These are phyloP conservation scores for Haberlea rhodopensis DNA, from an alignment of 257 asterid species.

Conservation along the genomic window DNA sequence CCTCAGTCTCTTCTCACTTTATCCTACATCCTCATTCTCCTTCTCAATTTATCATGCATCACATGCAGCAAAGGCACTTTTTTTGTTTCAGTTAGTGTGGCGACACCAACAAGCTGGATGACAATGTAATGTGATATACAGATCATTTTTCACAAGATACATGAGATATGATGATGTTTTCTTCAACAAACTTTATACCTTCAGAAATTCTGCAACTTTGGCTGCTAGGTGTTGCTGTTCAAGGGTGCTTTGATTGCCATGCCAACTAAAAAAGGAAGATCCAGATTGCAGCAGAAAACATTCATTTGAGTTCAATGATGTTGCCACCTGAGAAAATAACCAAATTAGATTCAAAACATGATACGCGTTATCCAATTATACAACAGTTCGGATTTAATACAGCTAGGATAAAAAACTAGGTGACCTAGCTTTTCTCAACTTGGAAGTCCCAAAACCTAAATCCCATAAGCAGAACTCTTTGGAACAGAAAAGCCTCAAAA, in stretches of 20 bases:
- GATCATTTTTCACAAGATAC: conserved; percentile 15
- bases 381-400: not conserved
- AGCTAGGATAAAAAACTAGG: not conserved
- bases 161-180: not conserved
- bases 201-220: conserved; percentile 86
- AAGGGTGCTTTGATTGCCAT: conserved; percentile 71
- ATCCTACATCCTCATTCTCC: not conserved
- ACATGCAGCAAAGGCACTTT: not conserved
- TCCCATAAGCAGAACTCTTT: not conserved
- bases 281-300: conserved; percentile 95
- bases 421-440: not conserved
- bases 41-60: not conserved
- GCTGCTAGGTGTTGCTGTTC: conserved; percentile 94
- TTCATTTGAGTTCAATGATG: conserved; percentile 75
- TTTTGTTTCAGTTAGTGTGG: conserved; percentile 1
- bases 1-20: not conserved
- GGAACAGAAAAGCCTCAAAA: not conserved
- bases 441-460: no score
- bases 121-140: not conserved
- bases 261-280: conserved; percentile 78
- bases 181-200: conserved; percentile 46
- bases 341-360: conserved; percentile 17
- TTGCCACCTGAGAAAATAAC: conserved; percentile 53
- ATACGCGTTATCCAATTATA: conserved; percentile 8
- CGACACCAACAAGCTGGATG: not conserved